Conservation (phyloP, 2,329 filamentous ascomycete genomes). For the Cercospora citrullina region DNA sequence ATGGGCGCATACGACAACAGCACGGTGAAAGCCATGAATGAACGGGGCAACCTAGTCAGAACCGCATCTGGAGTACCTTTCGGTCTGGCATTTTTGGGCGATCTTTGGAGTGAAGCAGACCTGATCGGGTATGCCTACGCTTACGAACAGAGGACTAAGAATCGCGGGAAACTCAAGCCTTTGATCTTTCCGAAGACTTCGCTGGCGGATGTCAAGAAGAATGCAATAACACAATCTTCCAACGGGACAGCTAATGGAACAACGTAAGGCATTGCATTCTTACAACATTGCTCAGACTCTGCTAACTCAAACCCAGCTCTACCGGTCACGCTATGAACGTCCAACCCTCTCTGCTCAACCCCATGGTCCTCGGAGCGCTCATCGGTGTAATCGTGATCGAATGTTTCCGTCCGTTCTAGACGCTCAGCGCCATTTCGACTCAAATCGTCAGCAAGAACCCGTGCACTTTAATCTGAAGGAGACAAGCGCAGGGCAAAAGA, state of each 20-base stretch:
- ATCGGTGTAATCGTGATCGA: not conserved
- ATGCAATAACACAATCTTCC: not conserved
- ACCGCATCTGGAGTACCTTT: slow-evolving; percentile 7
- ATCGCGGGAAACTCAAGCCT: slow-evolving; percentile 1
- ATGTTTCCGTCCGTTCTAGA: not conserved
- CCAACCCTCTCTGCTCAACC: not conserved
- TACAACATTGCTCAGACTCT: not conserved
- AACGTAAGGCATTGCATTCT: not conserved
- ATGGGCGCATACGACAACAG: slow-evolving; percentile 11
- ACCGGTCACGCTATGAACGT: not conserved
- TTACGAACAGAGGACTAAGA: slow-evolving; percentile 13
- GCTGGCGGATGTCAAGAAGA: not conserved
- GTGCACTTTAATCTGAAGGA: not conserved
- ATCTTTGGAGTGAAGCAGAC: slow-evolving; percentile 11
- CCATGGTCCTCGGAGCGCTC: not conserved
- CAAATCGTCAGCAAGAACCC: not conserved
- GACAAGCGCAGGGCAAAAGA: not conserved
- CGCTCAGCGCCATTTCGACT: not conserved
- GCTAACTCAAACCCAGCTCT: not conserved
- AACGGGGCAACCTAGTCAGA: not conserved
- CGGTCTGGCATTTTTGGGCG: slow-evolving; percentile 10
- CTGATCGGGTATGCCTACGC: slow-evolving; percentile 12
- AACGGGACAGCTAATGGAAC: not conserved
- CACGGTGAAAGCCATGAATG: not conserved
- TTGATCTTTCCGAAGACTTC: slow-evolving; percentile 1